Percentiles rank a stretch among this genome's conserved stretches.
These are phyloP conservation scores for Zygosaccharomyces lentus DNA, from an alignment of 805 yeast species.

Conservation along the genomic window DNA sequence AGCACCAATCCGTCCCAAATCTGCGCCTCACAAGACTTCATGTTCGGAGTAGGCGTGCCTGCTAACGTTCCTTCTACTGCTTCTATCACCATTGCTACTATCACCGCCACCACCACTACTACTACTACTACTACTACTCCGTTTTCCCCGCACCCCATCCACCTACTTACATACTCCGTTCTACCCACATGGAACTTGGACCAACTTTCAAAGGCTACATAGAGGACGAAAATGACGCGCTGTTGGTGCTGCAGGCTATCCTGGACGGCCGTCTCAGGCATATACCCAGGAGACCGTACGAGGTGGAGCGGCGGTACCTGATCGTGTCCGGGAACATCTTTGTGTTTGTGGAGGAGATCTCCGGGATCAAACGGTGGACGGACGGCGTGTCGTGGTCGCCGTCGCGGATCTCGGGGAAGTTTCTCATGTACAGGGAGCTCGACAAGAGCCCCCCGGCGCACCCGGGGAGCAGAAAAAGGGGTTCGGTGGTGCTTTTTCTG, in stretches of 20 bases:
- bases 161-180: background rate
- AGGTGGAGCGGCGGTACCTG: slow-evolving; percentile 60
- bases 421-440: slow-evolving; percentile 72
- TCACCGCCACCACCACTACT: background rate
- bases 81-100: background rate
- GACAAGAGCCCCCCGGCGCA: slow-evolving; percentile 10
- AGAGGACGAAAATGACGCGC: slow-evolving; percentile 77
- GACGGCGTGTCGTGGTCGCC: slow-evolving; percentile 97
- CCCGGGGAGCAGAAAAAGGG: background rate
- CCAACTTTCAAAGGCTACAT: slow-evolving; percentile 76
- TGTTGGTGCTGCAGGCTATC: slow-evolving; percentile 76
- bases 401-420: slow-evolving; percentile 79
- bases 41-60: background rate
- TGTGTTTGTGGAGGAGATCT: slow-evolving; percentile 75
- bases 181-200: slow-evolving; percentile 28
- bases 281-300: slow-evolving; percentile 77
- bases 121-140: background rate
- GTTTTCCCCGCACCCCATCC: background rate
- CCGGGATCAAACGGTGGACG: slow-evolving; percentile 92
- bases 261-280: slow-evolving; percentile 54
- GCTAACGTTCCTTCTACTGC: background rate
- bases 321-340: slow-evolving; percentile 77
- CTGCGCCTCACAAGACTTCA: background rate
- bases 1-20: no score
- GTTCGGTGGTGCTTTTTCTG: background rate